These are phyloP conservation scores for Mrakia hoshinonis DNA, from an alignment of 768 basidiomycete genomes.

Conservation along the genomic window DNA sequence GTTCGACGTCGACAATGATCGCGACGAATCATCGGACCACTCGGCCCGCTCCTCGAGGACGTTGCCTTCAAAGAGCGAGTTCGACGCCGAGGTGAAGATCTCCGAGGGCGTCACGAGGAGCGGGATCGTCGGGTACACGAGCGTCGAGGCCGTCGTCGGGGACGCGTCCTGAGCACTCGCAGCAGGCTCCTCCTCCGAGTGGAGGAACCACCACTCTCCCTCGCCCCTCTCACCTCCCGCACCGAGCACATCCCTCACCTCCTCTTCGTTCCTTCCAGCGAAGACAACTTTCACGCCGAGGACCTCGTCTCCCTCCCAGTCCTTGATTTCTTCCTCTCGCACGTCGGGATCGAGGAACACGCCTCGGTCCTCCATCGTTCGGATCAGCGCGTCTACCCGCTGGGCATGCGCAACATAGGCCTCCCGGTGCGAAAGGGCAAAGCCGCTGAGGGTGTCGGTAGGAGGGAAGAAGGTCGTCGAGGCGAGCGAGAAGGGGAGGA, in stretches of 20 bases:
- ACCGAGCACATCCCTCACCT: background rate
- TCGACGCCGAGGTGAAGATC: background rate
- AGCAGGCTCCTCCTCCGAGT: background rate
- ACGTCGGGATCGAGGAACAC: background rate
- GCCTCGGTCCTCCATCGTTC: background rate
- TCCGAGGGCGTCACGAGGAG: background rate
- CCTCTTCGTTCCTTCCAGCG: slow-evolving; percentile 1
- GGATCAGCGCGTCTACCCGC: background rate
- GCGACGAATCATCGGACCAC: background rate
- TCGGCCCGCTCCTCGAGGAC: slow-evolving; percentile 4
- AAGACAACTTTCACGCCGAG: background rate
- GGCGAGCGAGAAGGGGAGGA: slow-evolving; percentile 7
- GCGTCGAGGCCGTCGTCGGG: background rate
- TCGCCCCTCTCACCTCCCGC: background rate
- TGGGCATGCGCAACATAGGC: background rate
- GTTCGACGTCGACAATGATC: background rate
- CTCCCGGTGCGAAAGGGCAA: background rate
- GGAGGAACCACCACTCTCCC: slow-evolving; percentile 12
- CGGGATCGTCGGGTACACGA: slow-evolving; percentile 4
- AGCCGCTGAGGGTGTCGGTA: background rate
- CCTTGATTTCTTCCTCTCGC: background rate
- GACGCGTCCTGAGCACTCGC: background rate
- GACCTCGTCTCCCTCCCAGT: slow-evolving; percentile 7
- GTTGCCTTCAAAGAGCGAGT: background rate
- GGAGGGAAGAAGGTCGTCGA: background rate